phyloP scores from a whole-genome alignment of 78 protist species.

The Dictyostelium purpureum region DNA sequence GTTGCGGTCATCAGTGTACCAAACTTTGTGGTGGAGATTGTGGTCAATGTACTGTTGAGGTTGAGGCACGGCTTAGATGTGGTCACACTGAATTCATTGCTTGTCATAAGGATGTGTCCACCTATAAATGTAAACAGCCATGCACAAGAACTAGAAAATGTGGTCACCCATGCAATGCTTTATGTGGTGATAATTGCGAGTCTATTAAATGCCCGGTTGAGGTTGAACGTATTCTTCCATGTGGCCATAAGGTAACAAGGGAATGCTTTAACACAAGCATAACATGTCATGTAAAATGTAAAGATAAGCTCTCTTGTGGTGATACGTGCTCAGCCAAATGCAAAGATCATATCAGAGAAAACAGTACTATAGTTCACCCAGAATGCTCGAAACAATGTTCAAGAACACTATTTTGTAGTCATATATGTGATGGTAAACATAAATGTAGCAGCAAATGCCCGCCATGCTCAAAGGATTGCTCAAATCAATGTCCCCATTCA shows the following conservation, averaged over 20 bases:
- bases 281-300: constrained; percentile 15
- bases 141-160: constrained; percentile 15
- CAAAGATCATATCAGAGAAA: constrained; percentile 6
- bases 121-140: constrained; percentile 3
- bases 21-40: neutral
- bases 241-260: constrained; percentile 5
- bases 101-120: neutral
- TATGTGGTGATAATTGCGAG: neutral
- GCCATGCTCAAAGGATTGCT: constrained; percentile 19
- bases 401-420: constrained; percentile 26
- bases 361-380: neutral
- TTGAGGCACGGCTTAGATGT: neutral
- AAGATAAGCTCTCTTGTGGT: constrained; percentile 54
- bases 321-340: constrained; percentile 56
- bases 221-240: neutral
- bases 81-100: neutral
- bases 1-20: constrained; percentile 29
- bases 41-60: neutral
- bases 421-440: neutral
- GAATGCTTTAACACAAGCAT: neutral
- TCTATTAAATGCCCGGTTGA: neutral
- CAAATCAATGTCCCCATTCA: constrained; percentile 30
- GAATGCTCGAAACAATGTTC: neutral
- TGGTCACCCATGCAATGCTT: constrained; percentile 20
- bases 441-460: neutral